Conservation (phyloP, 164 flowering plant genomes). For the Houttuynia cordata region DNA sequence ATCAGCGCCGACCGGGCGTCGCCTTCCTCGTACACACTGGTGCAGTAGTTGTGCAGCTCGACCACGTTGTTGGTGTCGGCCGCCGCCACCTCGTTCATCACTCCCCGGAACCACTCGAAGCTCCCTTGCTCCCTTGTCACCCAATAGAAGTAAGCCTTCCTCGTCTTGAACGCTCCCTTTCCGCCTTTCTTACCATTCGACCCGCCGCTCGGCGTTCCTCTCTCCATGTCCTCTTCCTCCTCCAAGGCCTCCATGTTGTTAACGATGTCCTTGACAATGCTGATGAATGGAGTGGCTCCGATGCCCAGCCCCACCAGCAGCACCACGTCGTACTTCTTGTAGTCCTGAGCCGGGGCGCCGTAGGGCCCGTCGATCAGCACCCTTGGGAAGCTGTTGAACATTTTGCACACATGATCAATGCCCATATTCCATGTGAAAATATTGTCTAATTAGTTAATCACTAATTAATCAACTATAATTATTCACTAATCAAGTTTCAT, state of each 20-base stretch:
- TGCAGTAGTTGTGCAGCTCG: constrained; percentile 55
- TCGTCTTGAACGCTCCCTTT: constrained; percentile 21
- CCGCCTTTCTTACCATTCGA: not conserved
- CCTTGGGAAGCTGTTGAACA: constrained; percentile 46
- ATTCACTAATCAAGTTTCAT: too few relatives aligned
- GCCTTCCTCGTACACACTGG: constrained; percentile 55
- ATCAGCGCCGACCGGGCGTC: constrained; percentile 59
- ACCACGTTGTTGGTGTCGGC: constrained; percentile 29
- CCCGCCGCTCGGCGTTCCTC: not conserved
- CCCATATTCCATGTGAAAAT: too few relatives aligned
- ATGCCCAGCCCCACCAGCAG: constrained; percentile 82
- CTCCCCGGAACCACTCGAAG: constrained; percentile 56
- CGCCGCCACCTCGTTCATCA: constrained; percentile 55
- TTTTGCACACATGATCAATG: not conserved
- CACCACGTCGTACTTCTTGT: constrained; percentile 80
- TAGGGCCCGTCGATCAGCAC: constrained; percentile 84
- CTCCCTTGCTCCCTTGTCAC: constrained; percentile 56
- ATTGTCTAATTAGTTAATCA: too few relatives aligned
- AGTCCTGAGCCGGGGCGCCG: constrained; percentile 95
- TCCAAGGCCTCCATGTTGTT: constrained; percentile 53
- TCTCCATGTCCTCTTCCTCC: constrained; percentile 18
- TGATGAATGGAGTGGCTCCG: constrained; percentile 91
- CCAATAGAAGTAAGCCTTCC: constrained; percentile 59
- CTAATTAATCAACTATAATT: too few relatives aligned
- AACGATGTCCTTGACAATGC: constrained; percentile 80